phyloP scores from a whole-genome alignment of 2,329 filamentous ascomycete species.

The Exutisphaerella laricina region DNA sequence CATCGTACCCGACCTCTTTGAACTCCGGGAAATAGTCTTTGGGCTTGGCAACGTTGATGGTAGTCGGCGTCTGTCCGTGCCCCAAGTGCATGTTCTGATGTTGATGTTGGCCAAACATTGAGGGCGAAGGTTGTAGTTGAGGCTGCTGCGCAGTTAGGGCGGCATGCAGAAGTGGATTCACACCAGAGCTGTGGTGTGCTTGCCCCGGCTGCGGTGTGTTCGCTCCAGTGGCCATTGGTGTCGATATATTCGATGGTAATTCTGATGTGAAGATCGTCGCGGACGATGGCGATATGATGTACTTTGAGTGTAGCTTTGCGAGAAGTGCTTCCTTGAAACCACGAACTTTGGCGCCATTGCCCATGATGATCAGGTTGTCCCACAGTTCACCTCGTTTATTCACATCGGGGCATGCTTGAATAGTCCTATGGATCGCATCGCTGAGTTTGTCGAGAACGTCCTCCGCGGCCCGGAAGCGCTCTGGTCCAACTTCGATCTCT shows the following conservation, averaged over 20 bases:
- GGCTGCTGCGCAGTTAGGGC: slow-evolving; percentile 68
- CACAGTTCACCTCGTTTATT: slow-evolving; percentile 81
- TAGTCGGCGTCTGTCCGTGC: slow-evolving; percentile 72
- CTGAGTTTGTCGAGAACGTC: slow-evolving; percentile 77
- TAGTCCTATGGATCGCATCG: slow-evolving; percentile 73
- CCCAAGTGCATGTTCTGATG: slow-evolving; percentile 41
- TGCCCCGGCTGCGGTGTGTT: slow-evolving; percentile 70
- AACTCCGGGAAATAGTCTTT: slow-evolving; percentile 88
- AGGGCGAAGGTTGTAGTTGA: slow-evolving; percentile 39
- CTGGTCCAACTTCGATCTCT: slow-evolving; percentile 72
- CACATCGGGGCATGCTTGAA: slow-evolving; percentile 77
- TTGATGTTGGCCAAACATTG: slow-evolving; percentile 25
- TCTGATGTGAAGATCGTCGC: slow-evolving; percentile 97
- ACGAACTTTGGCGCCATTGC: slow-evolving; percentile 69
- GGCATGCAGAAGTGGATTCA: slow-evolving; percentile 87
- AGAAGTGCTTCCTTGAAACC: slow-evolving; percentile 87
- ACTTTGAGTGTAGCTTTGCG: slow-evolving; percentile 70
- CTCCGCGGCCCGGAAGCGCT: slow-evolving; percentile 64
- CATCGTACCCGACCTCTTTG: slow-evolving; percentile 71
- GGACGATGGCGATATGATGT: slow-evolving; percentile 84
- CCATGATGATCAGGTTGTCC: slow-evolving; percentile 88
- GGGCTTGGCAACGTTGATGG: slow-evolving; percentile 69
- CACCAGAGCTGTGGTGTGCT: slow-evolving; percentile 45
- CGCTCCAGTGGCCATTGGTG: slow-evolving; percentile 80
- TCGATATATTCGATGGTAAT: slow-evolving; percentile 87